phyloP scores from a whole-genome alignment of 257 asterid species.

The Cruciata laevipes region DNA sequence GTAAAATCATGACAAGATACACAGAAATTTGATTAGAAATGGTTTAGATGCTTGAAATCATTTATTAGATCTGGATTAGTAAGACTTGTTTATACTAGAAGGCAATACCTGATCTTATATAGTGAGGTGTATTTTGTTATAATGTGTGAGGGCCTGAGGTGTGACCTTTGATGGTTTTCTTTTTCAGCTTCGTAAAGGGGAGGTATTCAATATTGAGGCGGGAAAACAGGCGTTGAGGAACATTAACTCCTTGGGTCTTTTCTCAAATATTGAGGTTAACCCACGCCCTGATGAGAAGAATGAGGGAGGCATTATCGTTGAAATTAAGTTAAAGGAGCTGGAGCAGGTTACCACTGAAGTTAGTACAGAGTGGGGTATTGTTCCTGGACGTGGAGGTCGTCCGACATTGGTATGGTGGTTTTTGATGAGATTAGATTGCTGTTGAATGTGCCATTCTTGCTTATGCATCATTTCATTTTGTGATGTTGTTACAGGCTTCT shows the following conservation, averaged over 20 bases:
- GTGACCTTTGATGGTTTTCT: constrained; percentile 18
- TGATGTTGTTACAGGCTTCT: constrained; percentile 65
- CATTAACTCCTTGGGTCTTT: constrained; percentile 75
- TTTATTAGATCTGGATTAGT: neutral
- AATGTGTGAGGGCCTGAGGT: constrained; percentile 7
- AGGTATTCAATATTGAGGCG: constrained; percentile 84
- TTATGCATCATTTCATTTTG: constrained; percentile 20
- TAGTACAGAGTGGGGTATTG: constrained; percentile 94
- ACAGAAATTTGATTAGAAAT: neutral
- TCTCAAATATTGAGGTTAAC: constrained; percentile 93
- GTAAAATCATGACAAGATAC: neutral
- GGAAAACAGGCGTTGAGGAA: constrained; percentile 95
- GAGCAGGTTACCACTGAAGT: constrained; percentile 99
- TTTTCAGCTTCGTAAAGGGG: constrained; percentile 79
- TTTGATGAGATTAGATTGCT: constrained; percentile 4
- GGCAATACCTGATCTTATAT: neutral
- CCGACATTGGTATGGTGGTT: constrained; percentile 67
- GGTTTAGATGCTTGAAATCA: neutral
- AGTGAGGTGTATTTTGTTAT: neutral
- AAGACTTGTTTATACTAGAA: neutral
- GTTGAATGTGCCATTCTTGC: constrained; percentile 15
- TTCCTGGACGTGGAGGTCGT: constrained; percentile 96
- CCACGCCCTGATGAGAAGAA: constrained; percentile 96
- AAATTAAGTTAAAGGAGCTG: constrained; percentile 85
- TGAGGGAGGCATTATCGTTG: constrained; percentile 93